Evolutionary conservation across 2,329 filamentous ascomycete genomes (phyloP), one percentile per base, ranked within the genome.

Genomic region (Colletotrichum chrysophilum): DNA sequence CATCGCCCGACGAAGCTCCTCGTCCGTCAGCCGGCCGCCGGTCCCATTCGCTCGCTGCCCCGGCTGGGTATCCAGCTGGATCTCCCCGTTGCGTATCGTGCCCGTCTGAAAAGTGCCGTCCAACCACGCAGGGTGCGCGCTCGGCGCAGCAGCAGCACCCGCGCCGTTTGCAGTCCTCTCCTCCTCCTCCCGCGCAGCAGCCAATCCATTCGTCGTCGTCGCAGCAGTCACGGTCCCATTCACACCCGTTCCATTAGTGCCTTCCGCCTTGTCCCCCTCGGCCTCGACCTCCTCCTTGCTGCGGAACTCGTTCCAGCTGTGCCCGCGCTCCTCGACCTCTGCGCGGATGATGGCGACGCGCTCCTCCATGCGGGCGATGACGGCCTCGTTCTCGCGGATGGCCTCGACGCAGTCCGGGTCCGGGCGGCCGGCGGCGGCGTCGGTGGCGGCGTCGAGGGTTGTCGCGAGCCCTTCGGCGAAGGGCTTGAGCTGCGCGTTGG

Each of bases 341-440:
- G 81, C 85, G 78, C 89, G 90, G 76, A 95, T 86, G 66, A 95
- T 83, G 70, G 86, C 87, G 77, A 95, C 89, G 82, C 94, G 88
- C 84, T 92, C 90, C 76, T 89, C 87, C 90, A 95, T 94, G 79
- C 93, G 89, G 76, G 84, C 87, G 73, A 96, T 93, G 73, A 96
- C 93, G 24, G 81, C 83, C 79, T 92, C 89, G 84, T 96, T 96
- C 84, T 96, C 94, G 72, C 85, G 83, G 81, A 96, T 94, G 74
- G 94, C 94, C 74, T 95, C 93, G 78, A 91, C 86, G 86, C 94
- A 96, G 82, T 94, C 94, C 77, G 88, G 87, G 81, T 96, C 94
- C 18, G 92, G 84, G 18, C 75, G 78, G 32, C 70, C 75, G 4
- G 77, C 74, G 5, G 78, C 67, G 48, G 76, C 70, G n/a, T 78